Base-by-base conservation (phyloP, 352 stramenopile genomes). In the Globisporangium carolinianum region DNA sequence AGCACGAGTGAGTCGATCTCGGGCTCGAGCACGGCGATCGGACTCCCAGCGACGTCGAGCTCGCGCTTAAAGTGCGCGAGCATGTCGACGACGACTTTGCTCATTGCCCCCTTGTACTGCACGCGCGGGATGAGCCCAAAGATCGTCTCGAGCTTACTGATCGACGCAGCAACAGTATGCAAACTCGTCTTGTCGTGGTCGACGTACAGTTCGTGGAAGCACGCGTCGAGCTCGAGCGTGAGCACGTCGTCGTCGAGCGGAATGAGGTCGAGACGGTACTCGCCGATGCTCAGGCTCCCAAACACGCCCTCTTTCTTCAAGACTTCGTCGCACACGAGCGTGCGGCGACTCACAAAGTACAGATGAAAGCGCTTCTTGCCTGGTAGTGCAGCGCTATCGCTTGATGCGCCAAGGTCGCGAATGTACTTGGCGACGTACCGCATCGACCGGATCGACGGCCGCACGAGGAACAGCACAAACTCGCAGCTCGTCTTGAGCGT, bases 1-100 rank as follows among this genome's bases (percentile, higher is more conserved):
- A 99, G 66, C 47, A 99, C 83, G 49, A 98, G 72, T 37, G 91
- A 97, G 68, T 98, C 84, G 72, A 98, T 97, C 68, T 95, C 87
- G 0, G 86, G 79, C 66, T 90, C 83, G 42, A 91, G 50, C 12
- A 89, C 74, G 11, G 76, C 80, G 37, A 95, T 86, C 46, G 76
- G 79, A 64, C 83, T 88, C 37, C 83, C 82, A 0, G 81, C 74
- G 46, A 88, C 81, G 24, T 96, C 79, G 58, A 96, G 87, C 65
- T 98, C 94, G n/a, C 93, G 79, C 41, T 94, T 87, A 56, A 98
- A 87, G 55, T 95, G 86, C 58, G 92, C 73, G 67, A 97, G 88
- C 72, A 94, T 95, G 61, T 96, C 77, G 58, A 96, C 87, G 14
- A 98, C 93, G 55, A 96, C 83, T 68, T 96, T 95, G 55, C 83